Evolutionary conservation across 2,329 filamentous ascomycete species (phyloP).

Genomic region (Alternaria panax): DNA sequence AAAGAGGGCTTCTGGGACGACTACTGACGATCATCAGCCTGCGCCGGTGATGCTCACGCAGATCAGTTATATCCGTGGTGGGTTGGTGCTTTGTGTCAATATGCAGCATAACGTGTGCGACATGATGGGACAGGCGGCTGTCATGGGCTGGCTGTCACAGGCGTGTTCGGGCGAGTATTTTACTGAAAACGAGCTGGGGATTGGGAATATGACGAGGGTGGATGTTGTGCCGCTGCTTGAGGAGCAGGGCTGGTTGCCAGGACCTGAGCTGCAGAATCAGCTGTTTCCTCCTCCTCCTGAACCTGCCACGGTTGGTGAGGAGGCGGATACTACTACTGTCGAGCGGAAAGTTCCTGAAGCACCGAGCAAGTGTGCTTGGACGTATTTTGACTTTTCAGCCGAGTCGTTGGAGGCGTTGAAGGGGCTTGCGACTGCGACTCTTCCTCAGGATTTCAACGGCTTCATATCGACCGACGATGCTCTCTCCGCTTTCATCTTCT

Average conservation of each 20-base stretch:
- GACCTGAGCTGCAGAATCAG: constrained; percentile 48
- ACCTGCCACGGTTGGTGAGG: background rate
- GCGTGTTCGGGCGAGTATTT: constrained; percentile 58
- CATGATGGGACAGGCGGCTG: constrained; percentile 57
- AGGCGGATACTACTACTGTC: background rate
- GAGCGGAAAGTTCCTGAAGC: background rate
- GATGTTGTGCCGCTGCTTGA: constrained; percentile 51
- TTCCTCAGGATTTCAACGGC: constrained; percentile 13
- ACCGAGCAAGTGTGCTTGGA: constrained; percentile 50
- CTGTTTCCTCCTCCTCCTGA: constrained; percentile 25
- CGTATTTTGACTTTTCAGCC: constrained; percentile 55
- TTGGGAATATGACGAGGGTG: constrained; percentile 54
- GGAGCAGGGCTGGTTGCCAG: constrained; percentile 46
- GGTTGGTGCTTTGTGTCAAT: constrained; percentile 59
- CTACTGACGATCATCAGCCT: constrained; percentile 27
- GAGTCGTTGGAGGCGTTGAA: constrained; percentile 54
- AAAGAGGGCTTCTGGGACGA: constrained; percentile 21
- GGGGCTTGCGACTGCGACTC: constrained; percentile 37
- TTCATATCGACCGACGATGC: constrained; percentile 64
- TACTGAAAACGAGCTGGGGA: constrained; percentile 53
- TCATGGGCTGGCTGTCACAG: constrained; percentile 59
- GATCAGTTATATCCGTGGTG: constrained; percentile 58
- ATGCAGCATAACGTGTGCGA: constrained; percentile 62
- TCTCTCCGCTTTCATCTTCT: constrained; percentile 61
- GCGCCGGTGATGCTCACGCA: constrained; percentile 57